Conservation (phyloP, 768 basidiomycete genomes). For the Phylloporus sp. region DNA sequence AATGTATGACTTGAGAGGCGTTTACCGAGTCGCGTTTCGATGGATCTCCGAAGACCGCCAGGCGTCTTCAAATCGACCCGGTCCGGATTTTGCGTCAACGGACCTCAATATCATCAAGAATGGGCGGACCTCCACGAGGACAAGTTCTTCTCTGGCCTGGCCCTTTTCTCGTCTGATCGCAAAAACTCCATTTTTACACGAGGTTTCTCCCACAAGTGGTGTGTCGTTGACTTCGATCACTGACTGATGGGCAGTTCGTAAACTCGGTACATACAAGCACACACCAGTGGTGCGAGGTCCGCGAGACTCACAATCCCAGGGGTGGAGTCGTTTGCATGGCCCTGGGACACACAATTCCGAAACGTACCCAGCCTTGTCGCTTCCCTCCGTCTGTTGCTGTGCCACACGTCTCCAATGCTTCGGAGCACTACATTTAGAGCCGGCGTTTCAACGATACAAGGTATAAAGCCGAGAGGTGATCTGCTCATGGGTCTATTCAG, state of each 20-base stretch:
- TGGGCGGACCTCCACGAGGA: slow-evolving; percentile 25
- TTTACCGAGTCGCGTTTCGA: no score
- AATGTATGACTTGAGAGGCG: no score
- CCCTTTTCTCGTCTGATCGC: slow-evolving; percentile 4
- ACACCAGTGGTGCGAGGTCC: slow-evolving; percentile 6
- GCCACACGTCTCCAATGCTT: slow-evolving; percentile 3
- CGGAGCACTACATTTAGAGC: slow-evolving; percentile 3
- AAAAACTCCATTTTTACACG: slow-evolving; percentile 7
- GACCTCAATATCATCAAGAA: slow-evolving; percentile 18
- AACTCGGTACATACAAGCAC: slow-evolving; percentile 5
- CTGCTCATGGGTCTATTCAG: not conserved
- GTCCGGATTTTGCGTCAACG: slow-evolving; percentile 10
- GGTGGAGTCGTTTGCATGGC: slow-evolving; percentile 14
- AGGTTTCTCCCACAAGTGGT: slow-evolving; percentile 16
- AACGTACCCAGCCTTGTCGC: slow-evolving; percentile 9
- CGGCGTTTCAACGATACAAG: slow-evolving; percentile 3
- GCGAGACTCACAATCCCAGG: slow-evolving; percentile 14
- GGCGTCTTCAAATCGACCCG: slow-evolving; percentile 2
- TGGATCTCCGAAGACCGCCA: slow-evolving; percentile 6
- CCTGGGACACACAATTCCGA: slow-evolving; percentile 16
- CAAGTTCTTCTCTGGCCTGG: slow-evolving; percentile 8
- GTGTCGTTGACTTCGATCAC: slow-evolving; percentile 2
- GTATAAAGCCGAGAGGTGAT: slow-evolving; percentile 20
- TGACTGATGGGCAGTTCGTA: slow-evolving; percentile 3
- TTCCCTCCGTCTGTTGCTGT: slow-evolving; percentile 12